Base-by-base conservation (phyloP, 1,284 basidiomycete species). In the Fomitopsis betulina region DNA sequence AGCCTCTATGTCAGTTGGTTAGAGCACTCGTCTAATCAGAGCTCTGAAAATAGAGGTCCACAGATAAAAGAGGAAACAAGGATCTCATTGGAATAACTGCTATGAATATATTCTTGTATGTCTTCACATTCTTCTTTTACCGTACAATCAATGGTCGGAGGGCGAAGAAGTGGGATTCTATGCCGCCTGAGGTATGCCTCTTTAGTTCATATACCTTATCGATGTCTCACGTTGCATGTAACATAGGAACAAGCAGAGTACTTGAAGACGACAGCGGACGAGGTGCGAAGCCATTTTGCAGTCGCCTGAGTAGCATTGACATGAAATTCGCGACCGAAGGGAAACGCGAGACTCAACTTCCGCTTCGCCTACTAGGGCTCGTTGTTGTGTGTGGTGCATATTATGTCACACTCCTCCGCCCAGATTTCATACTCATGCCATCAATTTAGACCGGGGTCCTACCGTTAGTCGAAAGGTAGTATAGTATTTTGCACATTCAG, bases 91-190 rank as follows among this genome's bases (percentile, higher is more conserved):
- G 57, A 32, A 71, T 77, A 33, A 68, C 67, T 30, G 62, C 62
- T 37, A 67, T 71, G 65, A 77, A 76, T 58, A 69, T 86, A 53
- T 67, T 69, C 32, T 62, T 86, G 2, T 86, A 86, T 63, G 70
- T 78, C 51, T 63, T 74, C 35, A 80, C 79, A 1, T 82, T 73
- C 62, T 68, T 81, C 57, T 86, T 85, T 73, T 86, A 87, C 67
- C 76, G 75, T 23, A 68, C 70, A 9, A 66, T 85, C 58, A 86
- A 86, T 67, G 67, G 69, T 49, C 70, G 75, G n/a, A 72, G 83
- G 60, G 82, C 82, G 49, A 75, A 63, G 51, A 79, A 73, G 17
- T 86, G 85, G 84, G 74, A 76, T 55, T 68, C 73, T 0, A 79
- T 77, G 84, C 73, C 79, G 7, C 65, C 73, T 21, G 70, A 84